Conservation (phyloP, 768 basidiomycete species). For the Lanmaoa pseudosensibilis region DNA sequence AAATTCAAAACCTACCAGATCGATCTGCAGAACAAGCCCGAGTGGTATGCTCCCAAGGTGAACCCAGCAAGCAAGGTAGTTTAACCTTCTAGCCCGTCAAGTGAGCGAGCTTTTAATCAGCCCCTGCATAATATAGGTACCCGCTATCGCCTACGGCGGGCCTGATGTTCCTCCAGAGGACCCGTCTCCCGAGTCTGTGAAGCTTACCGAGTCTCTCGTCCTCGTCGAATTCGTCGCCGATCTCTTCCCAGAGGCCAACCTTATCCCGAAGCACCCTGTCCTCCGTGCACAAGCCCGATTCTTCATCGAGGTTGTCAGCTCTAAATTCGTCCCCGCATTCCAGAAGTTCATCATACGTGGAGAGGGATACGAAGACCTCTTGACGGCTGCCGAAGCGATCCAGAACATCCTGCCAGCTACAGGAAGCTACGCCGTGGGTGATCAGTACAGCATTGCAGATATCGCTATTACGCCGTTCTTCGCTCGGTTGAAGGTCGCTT, state of each 20-base stretch:
- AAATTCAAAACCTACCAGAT: constrained; percentile 54
- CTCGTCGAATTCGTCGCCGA: constrained; percentile 70
- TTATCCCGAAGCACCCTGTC: constrained; percentile 58
- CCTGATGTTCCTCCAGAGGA: constrained; percentile 52
- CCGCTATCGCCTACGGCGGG: constrained; percentile 57
- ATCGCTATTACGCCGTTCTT: constrained; percentile 61
- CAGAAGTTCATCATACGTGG: constrained; percentile 39
- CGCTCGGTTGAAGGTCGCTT: constrained; percentile 45
- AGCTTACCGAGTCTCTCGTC: constrained; percentile 64
- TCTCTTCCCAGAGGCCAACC: constrained; percentile 45
- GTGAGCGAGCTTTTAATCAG: not conserved
- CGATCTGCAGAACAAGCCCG: constrained; percentile 64
- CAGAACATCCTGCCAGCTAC: constrained; percentile 48
- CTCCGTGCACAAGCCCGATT: constrained; percentile 58
- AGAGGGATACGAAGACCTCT: constrained; percentile 41
- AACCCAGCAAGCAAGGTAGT: constrained; percentile 66
- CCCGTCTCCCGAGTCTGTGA: constrained; percentile 59
- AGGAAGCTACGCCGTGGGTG: constrained; percentile 40
- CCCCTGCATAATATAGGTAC: constrained; percentile 6
- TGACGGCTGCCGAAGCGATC: constrained; percentile 46
- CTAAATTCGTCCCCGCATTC: constrained; percentile 44
- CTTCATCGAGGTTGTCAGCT: constrained; percentile 57
- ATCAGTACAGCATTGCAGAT: constrained; percentile 54
- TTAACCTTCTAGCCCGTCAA: not conserved
- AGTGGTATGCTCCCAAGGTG: constrained; percentile 64